Conservation (phyloP, 2,329 filamentous ascomycete genomes). For the Neofusicoccum parvum region DNA sequence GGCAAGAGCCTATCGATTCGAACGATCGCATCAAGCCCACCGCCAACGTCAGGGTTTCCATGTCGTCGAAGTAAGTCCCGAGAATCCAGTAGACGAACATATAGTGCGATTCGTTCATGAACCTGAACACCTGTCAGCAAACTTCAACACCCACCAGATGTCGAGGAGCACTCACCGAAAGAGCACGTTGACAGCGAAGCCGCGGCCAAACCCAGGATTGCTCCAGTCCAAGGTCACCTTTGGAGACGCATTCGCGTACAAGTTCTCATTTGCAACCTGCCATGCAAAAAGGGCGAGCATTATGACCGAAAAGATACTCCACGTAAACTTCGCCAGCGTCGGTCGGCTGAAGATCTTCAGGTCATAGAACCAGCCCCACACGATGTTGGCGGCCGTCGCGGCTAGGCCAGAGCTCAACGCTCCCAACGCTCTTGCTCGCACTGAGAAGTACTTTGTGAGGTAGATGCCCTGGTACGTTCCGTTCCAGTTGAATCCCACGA, state of each 20-base stretch:
- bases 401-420: slow-evolving; percentile 50
- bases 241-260: background rate
- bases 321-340: slow-evolving; percentile 40
- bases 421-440: slow-evolving; percentile 51
- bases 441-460: slow-evolving; percentile 56
- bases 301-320: slow-evolving; percentile 44
- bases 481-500: slow-evolving; percentile 57
- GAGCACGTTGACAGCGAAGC: slow-evolving; percentile 52
- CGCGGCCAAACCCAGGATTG: slow-evolving; percentile 47
- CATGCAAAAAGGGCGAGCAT: slow-evolving; percentile 54
- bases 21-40: slow-evolving; percentile 54
- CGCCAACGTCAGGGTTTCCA: slow-evolving; percentile 53
- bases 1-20: slow-evolving; percentile 51
- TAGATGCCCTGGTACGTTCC: slow-evolving; percentile 56
- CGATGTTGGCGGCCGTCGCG: slow-evolving; percentile 49
- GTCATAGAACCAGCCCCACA: slow-evolving; percentile 56
- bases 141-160: background rate
- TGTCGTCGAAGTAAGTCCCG: slow-evolving; percentile 54
- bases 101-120: slow-evolving; percentile 11
- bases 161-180: slow-evolving; percentile 39
- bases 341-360: slow-evolving; percentile 19
- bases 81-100: slow-evolving; percentile 44
- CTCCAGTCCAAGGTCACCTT: slow-evolving; percentile 50
- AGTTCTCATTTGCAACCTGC: slow-evolving; percentile 30
- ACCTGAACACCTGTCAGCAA: background rate